Evolutionary conservation across 345 rosid species (phyloP).

Genomic region (Eucalyptus cloeziana): DNA sequence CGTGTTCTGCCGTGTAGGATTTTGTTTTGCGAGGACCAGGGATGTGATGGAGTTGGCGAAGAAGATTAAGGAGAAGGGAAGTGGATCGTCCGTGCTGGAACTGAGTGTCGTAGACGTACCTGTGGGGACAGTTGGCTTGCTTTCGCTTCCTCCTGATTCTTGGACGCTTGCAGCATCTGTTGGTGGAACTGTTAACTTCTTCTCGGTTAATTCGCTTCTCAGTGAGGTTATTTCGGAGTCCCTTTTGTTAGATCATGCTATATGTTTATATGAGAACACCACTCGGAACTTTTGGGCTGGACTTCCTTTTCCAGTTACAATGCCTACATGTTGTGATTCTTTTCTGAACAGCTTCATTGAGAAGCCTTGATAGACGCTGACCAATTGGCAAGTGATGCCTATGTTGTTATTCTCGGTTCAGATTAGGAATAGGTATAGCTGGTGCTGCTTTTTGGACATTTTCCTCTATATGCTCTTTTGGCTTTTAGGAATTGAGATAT

Average conservation of each 20-base stretch:
- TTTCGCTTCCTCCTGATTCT: conserved; percentile 52
- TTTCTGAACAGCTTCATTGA: not conserved
- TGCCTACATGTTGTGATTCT: not conserved
- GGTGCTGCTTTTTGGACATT: not conserved
- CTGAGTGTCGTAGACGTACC: conserved; percentile 50
- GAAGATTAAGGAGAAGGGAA: conserved; percentile 19
- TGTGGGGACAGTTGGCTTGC: conserved; percentile 32
- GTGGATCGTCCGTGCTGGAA: conserved; percentile 26
- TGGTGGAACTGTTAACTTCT: conserved; percentile 42
- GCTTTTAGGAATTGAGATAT: not conserved
- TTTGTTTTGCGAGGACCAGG: conserved; percentile 52
- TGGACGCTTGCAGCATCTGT: conserved; percentile 53
- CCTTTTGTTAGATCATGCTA: not conserved
- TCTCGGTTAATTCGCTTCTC: conserved; percentile 44
- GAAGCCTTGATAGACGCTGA: not conserved
- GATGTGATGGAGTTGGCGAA: conserved; percentile 56
- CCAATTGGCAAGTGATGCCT: not conserved
- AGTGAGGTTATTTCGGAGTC: conserved; percentile 17
- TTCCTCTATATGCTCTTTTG: not conserved
- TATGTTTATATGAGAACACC: not conserved
- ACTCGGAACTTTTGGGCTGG: not conserved
- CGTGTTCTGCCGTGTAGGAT: conserved; percentile 31
- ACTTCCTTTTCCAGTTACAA: not conserved
- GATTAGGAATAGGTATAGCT: not conserved
- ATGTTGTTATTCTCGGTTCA: not conserved